Evolutionary conservation across 345 rosid genomes (phyloP).

Genomic region (Brassica cretica): DNA sequence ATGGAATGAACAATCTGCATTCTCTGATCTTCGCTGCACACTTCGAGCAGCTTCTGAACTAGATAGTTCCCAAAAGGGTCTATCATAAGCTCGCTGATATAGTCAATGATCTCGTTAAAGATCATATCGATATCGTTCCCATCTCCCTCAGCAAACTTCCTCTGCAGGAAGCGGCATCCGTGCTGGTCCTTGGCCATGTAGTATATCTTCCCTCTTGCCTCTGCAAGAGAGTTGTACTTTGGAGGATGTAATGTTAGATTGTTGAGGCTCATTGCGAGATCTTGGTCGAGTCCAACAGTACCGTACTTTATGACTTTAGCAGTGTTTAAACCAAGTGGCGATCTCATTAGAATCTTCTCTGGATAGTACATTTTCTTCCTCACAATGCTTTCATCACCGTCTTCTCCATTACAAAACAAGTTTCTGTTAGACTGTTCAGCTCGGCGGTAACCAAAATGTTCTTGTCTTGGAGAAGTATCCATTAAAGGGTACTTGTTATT

Average conservation of each 20-base stretch:
- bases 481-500: too few relatives aligned
- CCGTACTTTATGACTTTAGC: conserved; percentile 54
- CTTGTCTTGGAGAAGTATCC: conserved; percentile 39
- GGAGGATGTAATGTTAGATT: conserved; percentile 50
- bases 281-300: conserved; percentile 44
- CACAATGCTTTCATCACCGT: conserved; percentile 36
- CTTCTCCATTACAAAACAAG: conserved; percentile 43
- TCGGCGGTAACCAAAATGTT: conserved; percentile 46
- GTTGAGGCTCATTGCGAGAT: conserved; percentile 40
- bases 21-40: conserved; percentile 62
- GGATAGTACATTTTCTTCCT: conserved; percentile 52
- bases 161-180: conserved; percentile 76
- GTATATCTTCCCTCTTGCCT: conserved; percentile 57
- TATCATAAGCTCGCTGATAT: conserved; percentile 67
- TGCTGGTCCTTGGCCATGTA: conserved; percentile 74
- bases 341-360: conserved; percentile 67
- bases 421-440: conserved; percentile 52
- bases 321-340: conserved; percentile 49
- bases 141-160: conserved; percentile 59
- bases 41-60: conserved; percentile 80
- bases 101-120: conserved; percentile 66
- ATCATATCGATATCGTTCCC: conserved; percentile 60
- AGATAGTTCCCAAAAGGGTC: conserved; percentile 82
- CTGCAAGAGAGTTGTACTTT: conserved; percentile 55
- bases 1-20: conserved; percentile 60